Conservation (phyloP, 1,284 basidiomycete genomes). For the Salmacisia buchloeana region DNA sequence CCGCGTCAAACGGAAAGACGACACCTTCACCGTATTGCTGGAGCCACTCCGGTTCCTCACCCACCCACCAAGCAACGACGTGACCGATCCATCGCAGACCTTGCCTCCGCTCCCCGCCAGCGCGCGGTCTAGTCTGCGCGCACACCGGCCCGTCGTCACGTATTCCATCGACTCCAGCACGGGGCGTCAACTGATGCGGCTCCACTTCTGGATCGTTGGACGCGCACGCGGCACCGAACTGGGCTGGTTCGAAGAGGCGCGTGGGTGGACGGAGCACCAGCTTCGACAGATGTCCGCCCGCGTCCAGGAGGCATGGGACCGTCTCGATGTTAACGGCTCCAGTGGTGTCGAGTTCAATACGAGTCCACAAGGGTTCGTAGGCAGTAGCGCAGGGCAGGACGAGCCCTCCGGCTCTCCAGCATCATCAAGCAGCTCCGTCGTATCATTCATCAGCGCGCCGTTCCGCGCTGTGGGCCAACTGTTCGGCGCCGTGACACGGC, state of each 20-base stretch:
- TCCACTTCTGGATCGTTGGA: conserved; percentile 32
- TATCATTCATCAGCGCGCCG: neutral
- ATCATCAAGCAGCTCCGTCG: neutral
- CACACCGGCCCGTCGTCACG: conserved; percentile 1
- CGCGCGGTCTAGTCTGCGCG: neutral
- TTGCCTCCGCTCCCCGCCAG: neutral
- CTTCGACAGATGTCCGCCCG: neutral
- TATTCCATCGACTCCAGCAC: conserved; percentile 9
- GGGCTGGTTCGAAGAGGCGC: neutral
- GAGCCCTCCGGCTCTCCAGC: neutral
- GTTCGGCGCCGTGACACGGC: neutral
- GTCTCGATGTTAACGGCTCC: neutral
- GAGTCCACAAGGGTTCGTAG: neutral
- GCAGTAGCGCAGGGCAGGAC: neutral
- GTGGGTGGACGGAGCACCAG: conserved; percentile 11
- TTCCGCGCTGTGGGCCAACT: neutral
- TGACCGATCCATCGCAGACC: conserved; percentile 1
- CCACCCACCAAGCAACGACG: neutral
- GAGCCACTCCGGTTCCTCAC: conserved; percentile 2
- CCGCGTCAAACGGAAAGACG: conserved; percentile 67
- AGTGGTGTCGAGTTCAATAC: too few species aligned
- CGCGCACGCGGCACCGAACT: neutral
- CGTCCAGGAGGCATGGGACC: conserved; percentile 4
- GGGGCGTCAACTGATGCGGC: conserved; percentile 32
- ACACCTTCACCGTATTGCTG: conserved; percentile 15